phyloP scores from a whole-genome alignment of 176 grass and related monocot genomes.

The Zoysia pacifica region DNA sequence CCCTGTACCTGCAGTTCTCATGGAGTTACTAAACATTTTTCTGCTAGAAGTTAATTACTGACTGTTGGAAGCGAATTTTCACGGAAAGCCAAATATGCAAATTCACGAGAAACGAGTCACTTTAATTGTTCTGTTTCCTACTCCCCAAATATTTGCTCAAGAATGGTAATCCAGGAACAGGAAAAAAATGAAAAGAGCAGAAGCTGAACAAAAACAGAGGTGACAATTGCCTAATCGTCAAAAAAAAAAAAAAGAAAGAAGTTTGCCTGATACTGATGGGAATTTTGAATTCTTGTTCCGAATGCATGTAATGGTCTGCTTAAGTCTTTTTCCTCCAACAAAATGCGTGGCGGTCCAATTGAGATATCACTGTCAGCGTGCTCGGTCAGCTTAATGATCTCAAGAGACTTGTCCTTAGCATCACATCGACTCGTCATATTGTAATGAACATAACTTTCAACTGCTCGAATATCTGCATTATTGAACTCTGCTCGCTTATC shows the following conservation, averaged over 20 bases:
- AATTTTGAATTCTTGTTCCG: no score
- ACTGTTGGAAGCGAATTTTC: not conserved
- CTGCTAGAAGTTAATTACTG: no score
- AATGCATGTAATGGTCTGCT: no score
- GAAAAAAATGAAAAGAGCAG: not conserved
- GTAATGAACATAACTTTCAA: not conserved
- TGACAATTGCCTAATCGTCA: not conserved
- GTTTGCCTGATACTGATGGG: not conserved
- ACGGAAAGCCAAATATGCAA: not conserved
- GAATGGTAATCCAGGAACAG: not conserved
- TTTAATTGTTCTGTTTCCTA: not conserved
- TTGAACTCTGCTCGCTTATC: slow-evolving; percentile 28
- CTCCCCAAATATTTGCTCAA: not conserved
- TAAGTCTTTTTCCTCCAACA: no score
- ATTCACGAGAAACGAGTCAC: not conserved
- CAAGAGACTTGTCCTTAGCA: slow-evolving; percentile 12
- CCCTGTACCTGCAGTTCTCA: slow-evolving; percentile 53
- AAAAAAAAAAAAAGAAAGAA: not conserved
- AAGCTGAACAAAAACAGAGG: not conserved
- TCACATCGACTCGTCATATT: slow-evolving; percentile 7
- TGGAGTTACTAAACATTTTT: not conserved
- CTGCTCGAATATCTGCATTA: not conserved
- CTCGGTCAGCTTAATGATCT: not conserved
- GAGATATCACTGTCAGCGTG: slow-evolving; percentile 25
- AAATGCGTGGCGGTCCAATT: not conserved